phyloP scores from a whole-genome alignment of 441 rosid genomes.

The Syzygium syzygioides region DNA sequence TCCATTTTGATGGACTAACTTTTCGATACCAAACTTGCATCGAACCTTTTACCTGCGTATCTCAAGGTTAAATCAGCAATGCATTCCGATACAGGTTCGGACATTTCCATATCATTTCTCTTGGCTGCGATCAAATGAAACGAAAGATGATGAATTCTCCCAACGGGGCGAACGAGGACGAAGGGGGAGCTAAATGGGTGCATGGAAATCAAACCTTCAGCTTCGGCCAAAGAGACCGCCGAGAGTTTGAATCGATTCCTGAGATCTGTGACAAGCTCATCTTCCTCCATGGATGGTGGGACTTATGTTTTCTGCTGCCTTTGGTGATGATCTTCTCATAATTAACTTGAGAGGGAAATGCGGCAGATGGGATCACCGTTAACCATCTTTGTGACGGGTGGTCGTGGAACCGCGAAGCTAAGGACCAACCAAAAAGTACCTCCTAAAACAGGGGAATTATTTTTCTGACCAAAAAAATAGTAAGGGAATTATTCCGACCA shows the following conservation, averaged over 20 bases:
- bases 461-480: no score
- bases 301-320: neutral
- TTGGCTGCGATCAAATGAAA: neutral
- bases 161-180: neutral
- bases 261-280: neutral
- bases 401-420: neutral
- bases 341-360: neutral
- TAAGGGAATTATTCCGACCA: no score
- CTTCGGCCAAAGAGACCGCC: neutral
- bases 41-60: neutral
- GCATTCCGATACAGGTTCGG: conserved; percentile 1
- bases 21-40: neutral
- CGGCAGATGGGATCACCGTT: neutral
- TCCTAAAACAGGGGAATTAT: neutral
- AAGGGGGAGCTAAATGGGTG: neutral
- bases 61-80: conserved; percentile 10
- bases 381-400: neutral
- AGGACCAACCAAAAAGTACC: neutral
- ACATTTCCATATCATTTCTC: neutral
- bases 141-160: neutral
- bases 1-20: neutral
- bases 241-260: conserved; percentile 1
- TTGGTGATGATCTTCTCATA: neutral
- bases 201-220: neutral
- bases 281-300: neutral